phyloP scores from a whole-genome alignment of 2,329 filamentous ascomycete species.

The Aspergillus awamori region DNA sequence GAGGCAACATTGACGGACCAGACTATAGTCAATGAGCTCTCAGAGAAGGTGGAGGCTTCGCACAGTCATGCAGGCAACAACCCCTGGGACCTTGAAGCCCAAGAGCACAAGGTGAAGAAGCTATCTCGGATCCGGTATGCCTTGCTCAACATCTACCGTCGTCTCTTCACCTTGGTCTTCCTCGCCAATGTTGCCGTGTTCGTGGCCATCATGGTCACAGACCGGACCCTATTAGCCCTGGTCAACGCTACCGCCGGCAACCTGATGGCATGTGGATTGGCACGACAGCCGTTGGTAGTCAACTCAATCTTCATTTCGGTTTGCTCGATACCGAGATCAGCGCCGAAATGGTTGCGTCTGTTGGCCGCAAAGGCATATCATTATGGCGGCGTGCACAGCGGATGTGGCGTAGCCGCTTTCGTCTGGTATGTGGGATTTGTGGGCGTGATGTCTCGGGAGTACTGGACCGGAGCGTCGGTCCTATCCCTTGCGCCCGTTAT shows the following conservation, averaged over 20 bases:
- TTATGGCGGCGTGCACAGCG: slow-evolving; percentile 58
- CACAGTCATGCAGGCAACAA: slow-evolving; percentile 14
- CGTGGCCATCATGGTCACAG: slow-evolving; percentile 38
- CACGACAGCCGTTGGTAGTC: slow-evolving; percentile 58
- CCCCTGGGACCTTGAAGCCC: slow-evolving; percentile 34
- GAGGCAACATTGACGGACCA: slow-evolving; percentile 25
- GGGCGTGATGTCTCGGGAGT: slow-evolving; percentile 38
- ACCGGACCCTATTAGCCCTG: slow-evolving; percentile 40
- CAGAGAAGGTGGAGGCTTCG: slow-evolving; percentile 24
- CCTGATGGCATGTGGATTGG: slow-evolving; percentile 50
- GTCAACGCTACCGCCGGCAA: slow-evolving; percentile 52
- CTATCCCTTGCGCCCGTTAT: slow-evolving; percentile 49
- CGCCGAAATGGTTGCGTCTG: slow-evolving; percentile 51
- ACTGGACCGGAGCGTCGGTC: slow-evolving; percentile 27
- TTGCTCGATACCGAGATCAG: slow-evolving; percentile 48
- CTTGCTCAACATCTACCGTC: slow-evolving; percentile 45
- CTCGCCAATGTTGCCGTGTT: slow-evolving; percentile 43
- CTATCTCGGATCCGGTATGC: slow-evolving; percentile 40
- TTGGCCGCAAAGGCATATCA: slow-evolving; percentile 56
- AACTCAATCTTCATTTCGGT: slow-evolving; percentile 54
- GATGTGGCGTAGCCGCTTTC: slow-evolving; percentile 52
- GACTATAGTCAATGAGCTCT: slow-evolving; percentile 15
- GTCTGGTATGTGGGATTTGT: slow-evolving; percentile 51
- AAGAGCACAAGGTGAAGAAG: slow-evolving; percentile 24
- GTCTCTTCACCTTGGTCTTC: slow-evolving; percentile 48